Evolutionary conservation across 257 asterid species (phyloP), one percentile per base, ranked within the genome.

Genomic region (Dorcoceras hygrometricum): DNA sequence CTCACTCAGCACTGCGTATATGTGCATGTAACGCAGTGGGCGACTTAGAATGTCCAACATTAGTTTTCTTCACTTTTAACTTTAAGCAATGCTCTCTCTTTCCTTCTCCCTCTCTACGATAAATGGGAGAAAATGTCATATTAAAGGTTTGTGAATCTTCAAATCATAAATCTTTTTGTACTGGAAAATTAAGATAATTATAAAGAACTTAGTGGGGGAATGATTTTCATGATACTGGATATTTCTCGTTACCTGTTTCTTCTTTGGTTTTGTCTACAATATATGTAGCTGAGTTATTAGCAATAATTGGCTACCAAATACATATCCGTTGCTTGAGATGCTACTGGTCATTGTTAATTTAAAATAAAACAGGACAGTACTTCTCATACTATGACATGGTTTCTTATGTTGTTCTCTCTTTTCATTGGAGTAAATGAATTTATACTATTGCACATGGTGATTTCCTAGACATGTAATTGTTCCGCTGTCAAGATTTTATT

Each of bases 361-460:
- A 67, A 51, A 58, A 25, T 39, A 19, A 23, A 34, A 36, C 56
- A 31, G 22, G 32, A 53, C 29, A 20, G 4, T 25, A 8, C 19
- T 16, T 71, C 48, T 56, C 46, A 19, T n/a, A 23, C 22, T 18
- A 53, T n/a, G 5, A 22, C 50, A 16, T 43, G 53, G 57, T 10
- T n/a, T 51, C 43, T n/a, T 25, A 10, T 54, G 12, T 20, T 51
- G 26, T 25, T 55, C 66, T 54, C 70, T 64, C 32, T 25, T 68
- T 51, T 3, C 61, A 19, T 51, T 64, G 61, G 56, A 70, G 66
- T 19, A 14, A 34, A 48, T 61, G 73, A 68, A 48, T 32, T 50
- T n/a, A n/a, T 54, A 53, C 11, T 63, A 58, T n/a, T 61, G 63
- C 59, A 32, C 74, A 26, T 14, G 39, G 46, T 23, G 54, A 62